Base-by-base conservation (phyloP, 345 rosid genomes). In the Rhodamnia rubescens region DNA sequence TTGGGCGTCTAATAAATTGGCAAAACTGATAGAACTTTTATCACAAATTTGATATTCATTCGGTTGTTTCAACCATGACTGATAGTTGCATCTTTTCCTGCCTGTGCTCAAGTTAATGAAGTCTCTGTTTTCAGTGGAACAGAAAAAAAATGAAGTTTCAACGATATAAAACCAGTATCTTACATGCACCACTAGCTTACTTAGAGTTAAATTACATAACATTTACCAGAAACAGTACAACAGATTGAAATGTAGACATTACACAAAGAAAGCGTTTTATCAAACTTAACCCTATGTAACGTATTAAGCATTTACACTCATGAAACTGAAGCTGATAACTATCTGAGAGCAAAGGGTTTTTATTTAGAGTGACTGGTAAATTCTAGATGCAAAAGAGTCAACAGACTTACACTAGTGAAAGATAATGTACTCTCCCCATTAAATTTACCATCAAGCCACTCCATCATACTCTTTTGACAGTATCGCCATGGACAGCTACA, bases 401-500 rank as follows among this genome's bases (percentile, higher is more conserved):
- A 36, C 80, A 36, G 80, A 69, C 24, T 69, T 69, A 26, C 47
- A 69, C 80, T 36, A 44, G 80, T 69, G 26, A 69, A 69, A 36
- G 22, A 18, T 18, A 69, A 16, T 36, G 24, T 18, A 69, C 16
- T 20, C 44, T 42, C 82, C 57, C 57, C 26, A 10, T 54, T 32
- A 69, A 64, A 29, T 51, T 53, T 53, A 4, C 26, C 56, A 24
- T 21, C 14, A 56, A 8, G 54, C 51, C 51, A 9, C 51, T 50
- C 22, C 56, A 32, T 91, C 91, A 96, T 61, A 93, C 85, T 84
- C 99, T 91, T 90, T 92, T 97, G 53, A 96, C 92, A 80, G 91
- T 91, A 86, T 97, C 98, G 40, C 98, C 98, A 29, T 92, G 95
- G 83, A 87, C 59, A 56, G 89, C 92, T 16, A 97, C 91, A 82